Conservation (phyloP, 208 protist species). For the Histomonas meleagridis region DNA sequence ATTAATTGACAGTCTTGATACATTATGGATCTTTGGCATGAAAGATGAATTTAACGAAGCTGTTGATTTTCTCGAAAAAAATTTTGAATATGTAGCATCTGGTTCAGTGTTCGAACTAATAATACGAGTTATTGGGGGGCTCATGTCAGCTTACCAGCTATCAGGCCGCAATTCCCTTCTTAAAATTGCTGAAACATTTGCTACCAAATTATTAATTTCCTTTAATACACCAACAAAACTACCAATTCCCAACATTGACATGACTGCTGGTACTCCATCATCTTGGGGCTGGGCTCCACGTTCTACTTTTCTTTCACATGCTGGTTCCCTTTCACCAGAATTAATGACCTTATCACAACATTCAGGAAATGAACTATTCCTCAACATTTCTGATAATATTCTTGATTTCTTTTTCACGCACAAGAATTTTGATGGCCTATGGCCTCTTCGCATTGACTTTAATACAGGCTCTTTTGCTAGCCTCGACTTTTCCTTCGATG, state of each 20-base stretch:
- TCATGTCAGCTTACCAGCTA: conserved; percentile 60
- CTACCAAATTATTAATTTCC: conserved; percentile 47
- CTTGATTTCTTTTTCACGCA: conserved; percentile 8
- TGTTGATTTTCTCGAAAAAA: background rate
- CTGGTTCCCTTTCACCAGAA: conserved; percentile 63
- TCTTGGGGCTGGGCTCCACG: conserved; percentile 43
- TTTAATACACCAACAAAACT: conserved; percentile 45
- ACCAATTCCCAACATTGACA: conserved; percentile 47
- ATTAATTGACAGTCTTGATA: conserved; percentile 24
- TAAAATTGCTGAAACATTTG: conserved; percentile 46
- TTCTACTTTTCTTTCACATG: conserved; percentile 55
- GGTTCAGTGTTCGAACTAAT: conserved; percentile 59
- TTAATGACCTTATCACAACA: conserved; percentile 45
- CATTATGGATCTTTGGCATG: background rate
- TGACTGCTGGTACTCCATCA: background rate
- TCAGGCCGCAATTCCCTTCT: conserved; percentile 50
- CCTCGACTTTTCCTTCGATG: conserved; percentile 49
- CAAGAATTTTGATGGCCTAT: background rate
- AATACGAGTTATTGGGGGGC: conserved; percentile 61
- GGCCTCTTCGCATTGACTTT: conserved; percentile 14
- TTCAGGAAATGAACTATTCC: background rate
- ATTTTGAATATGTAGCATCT: background rate
- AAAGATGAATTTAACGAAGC: background rate
- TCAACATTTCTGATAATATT: background rate
- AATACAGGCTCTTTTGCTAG: background rate